Base-by-base conservation (phyloP, 371 early-diverging fungal genomes). In the Mucor ambiguus region DNA sequence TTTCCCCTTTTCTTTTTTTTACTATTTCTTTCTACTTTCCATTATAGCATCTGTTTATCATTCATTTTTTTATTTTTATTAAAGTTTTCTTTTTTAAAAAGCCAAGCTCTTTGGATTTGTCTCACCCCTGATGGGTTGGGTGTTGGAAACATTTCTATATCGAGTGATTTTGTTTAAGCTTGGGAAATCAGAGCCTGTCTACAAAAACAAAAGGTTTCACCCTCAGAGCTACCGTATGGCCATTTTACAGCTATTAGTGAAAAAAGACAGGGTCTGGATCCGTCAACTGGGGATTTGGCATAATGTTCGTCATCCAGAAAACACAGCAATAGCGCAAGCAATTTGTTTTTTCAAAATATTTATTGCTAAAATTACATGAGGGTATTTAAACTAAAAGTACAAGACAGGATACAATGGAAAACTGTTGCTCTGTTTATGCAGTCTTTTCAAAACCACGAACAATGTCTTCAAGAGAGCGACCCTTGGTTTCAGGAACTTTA, bases 401-500 rank as follows among this genome's bases (percentile, higher is more conserved):
- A 32, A 32, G 30, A 37, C 11, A 9, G 10, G 9, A 37, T 28
- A 55, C 12, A 10, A 30, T 28, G 16, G 10, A 26, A 55, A 16
- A 3, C 33, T 55, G 56, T 2, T 55, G 22, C 30, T 46, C 8
- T 46, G 4, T 46, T 38, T 38, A 54, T 37, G 26, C 29, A 8
- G 9, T 18, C 16, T 35, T 20, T 54, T 62, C 37, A 29, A 62
- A 62, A 4, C 54, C 54, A 1, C 55, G 14, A 12, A 67, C 60
- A 33, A 90, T 82, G 18, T 85, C 81, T 73, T 92, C 92, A 20
- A 89, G 71, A 16, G 87, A 78, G 18, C 80, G 68, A 26, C 88
- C 90, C 69, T 84, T 86, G 14, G 94, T 94, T 78, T 95, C 96
- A 14, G 93, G 93, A 7, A 95, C 81, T 58, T 79, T 83, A 63